Base-by-base conservation (phyloP, 257 asterid genomes). In the Cruciata laevipes region DNA sequence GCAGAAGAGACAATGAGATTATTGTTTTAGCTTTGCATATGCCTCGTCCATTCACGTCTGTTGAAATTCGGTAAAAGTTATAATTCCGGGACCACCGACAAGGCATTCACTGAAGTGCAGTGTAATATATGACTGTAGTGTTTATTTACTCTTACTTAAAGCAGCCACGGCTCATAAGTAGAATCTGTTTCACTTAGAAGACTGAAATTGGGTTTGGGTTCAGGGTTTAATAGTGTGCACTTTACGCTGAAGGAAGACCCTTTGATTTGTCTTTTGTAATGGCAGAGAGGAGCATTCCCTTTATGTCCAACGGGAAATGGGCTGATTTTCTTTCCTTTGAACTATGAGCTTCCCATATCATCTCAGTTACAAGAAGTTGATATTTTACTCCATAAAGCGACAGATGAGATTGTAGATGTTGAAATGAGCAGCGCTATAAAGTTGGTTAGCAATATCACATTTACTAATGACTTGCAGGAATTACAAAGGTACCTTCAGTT, bases 231-330 rank as follows among this genome's bases (percentile, higher is more conserved):
- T 14, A 38, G 21, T 20, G 6, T 5, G 16, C 38, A 27, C 23
- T 49, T 66, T 66, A 30, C 57, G 8, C 7, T 17, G 16, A 38
- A 27, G n/a, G 32, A 32, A 55, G 18, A 10, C 24, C 18, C 59
- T 55, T 71, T 52, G 61, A n/a, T 60, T 63, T 40, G 33, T 32
- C 59, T 30, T 80, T 30, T 69, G 67, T 24, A 61, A 74, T 75
- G 80, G 85, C 94, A 94, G 97, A 90, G 99, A 80, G 99, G 97
- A 56, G 97, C 97, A 77, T 85, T 94, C 75, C 97, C 99, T 25
- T 44, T 84, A 79, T 47, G 72, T 59, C 93, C 96, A 76, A 87
- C 97, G 13, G 83, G 71, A 73, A 88, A 85, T 37, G 96, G 97
- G 12, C 75, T 94, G 80, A 84, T 84, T 16, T 94, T 94, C 78